Evolutionary conservation across 441 rosid genomes (phyloP).

Genomic region (Brassica hybrid): DNA sequence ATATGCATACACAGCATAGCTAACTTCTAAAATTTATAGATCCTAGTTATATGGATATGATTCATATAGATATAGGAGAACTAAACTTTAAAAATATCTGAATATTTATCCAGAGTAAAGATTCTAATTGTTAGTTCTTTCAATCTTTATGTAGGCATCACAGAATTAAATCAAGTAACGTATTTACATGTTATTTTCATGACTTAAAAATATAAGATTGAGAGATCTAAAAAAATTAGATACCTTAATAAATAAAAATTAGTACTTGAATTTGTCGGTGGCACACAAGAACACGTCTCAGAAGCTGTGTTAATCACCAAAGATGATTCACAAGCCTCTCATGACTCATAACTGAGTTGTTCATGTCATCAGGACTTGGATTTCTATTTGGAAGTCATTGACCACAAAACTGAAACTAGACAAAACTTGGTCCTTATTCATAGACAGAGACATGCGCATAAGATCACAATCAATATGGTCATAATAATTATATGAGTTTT

Average conservation of each 20-base stretch:
- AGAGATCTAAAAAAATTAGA: background rate
- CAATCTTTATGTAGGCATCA: background rate
- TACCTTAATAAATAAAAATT: background rate
- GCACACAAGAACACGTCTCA: constrained; percentile 14
- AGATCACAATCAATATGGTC: background rate
- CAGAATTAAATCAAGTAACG: background rate
- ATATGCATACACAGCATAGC: too few relatives aligned
- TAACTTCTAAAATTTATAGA: too few relatives aligned
- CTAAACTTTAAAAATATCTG: background rate
- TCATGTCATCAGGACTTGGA: constrained; percentile 16
- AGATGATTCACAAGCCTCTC: constrained; percentile 28
- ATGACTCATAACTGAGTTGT: constrained; percentile 10
- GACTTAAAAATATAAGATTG: background rate
- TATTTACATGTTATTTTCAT: background rate
- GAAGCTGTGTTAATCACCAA: constrained; percentile 27
- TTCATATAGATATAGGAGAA: background rate
- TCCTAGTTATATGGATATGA: too few relatives aligned
- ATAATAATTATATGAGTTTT: background rate
- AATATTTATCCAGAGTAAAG: background rate
- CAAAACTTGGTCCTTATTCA: constrained; percentile 4
- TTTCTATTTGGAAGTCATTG: background rate
- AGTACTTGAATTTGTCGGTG: constrained; percentile 27
- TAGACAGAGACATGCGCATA: background rate
- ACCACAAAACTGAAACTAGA: background rate
- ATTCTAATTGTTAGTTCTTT: background rate